phyloP scores from a whole-genome alignment of 805 yeast genomes.

The Clavispora carvajalis region DNA sequence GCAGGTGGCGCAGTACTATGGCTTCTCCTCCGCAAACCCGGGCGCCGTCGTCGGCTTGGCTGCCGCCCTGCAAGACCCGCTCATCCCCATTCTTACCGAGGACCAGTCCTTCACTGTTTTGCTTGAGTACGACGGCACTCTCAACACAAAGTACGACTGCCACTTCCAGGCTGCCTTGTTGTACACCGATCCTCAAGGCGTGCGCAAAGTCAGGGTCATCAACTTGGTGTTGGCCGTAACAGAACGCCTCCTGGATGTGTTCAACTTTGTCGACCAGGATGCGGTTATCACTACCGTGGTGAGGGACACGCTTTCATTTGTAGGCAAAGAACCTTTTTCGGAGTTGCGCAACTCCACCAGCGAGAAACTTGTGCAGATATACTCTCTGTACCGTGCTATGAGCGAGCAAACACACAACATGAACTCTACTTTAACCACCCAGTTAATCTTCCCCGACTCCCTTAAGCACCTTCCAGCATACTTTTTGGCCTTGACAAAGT shows the following conservation, averaged over 20 bases:
- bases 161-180: slow-evolving; percentile 89
- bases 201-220: slow-evolving; percentile 79
- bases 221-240: slow-evolving; percentile 81
- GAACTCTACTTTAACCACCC: slow-evolving; percentile 39
- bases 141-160: slow-evolving; percentile 66
- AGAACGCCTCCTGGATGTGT: slow-evolving; percentile 65
- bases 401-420: slow-evolving; percentile 35
- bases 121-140: slow-evolving; percentile 70
- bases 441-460: slow-evolving; percentile 77
- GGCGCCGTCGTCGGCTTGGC: slow-evolving; percentile 17
- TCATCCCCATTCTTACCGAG: slow-evolving; percentile 57
- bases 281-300: slow-evolving; percentile 35
- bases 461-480: slow-evolving; percentile 66
- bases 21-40: slow-evolving; percentile 32
- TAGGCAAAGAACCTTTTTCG: slow-evolving; percentile 33
- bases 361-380: slow-evolving; percentile 39
- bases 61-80: slow-evolving; percentile 48
- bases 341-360: slow-evolving; percentile 38
- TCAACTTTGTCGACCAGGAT: slow-evolving; percentile 71
- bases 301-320: slow-evolving; percentile 36
- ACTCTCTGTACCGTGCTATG: slow-evolving; percentile 49
- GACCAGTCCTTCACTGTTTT: slow-evolving; percentile 67
- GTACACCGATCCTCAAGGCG: slow-evolving; percentile 74
- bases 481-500: slow-evolving; percentile 64
- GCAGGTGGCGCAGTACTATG: slow-evolving; percentile 72